Evolutionary conservation across 2,329 filamentous ascomycete genomes (phyloP).

Genomic region (Nemania diffusa): DNA sequence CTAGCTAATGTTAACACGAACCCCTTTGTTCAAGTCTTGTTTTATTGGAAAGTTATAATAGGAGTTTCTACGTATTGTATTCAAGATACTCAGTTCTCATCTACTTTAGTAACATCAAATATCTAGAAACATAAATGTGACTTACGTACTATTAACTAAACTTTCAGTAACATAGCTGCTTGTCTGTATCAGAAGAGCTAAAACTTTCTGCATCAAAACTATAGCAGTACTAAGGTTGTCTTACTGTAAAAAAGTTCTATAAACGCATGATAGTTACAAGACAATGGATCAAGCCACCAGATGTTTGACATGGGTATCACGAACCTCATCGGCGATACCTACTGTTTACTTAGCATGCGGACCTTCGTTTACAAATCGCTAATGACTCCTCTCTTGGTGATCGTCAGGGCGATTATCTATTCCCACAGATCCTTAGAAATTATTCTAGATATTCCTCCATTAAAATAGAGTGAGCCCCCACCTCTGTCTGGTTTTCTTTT

Average conservation of each 20-base stretch:
- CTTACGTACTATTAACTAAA: neutral
- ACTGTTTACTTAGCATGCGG: neutral
- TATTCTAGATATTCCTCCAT: neutral
- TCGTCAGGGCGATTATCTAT: conserved; percentile 1
- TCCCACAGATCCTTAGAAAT: neutral
- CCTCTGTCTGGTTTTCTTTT: neutral
- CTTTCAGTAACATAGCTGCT: neutral
- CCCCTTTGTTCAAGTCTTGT: neutral
- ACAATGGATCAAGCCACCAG: neutral
- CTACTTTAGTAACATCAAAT: neutral
- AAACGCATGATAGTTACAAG: neutral
- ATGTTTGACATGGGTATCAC: neutral
- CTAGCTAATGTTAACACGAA: no score
- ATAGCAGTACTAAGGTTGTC: neutral
- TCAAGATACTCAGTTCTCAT: neutral
- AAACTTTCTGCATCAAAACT: neutral
- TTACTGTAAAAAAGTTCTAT: neutral
- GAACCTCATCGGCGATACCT: neutral
- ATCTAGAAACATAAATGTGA: neutral
- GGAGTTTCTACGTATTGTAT: neutral
- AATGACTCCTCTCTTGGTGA: neutral
- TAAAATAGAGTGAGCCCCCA: neutral
- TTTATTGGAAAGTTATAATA: neutral
- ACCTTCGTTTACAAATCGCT: neutral
- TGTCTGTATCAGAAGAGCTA: neutral